Base-by-base conservation (phyloP, 805 yeast genomes). In the Metschnikowia noctiluminum region DNA sequence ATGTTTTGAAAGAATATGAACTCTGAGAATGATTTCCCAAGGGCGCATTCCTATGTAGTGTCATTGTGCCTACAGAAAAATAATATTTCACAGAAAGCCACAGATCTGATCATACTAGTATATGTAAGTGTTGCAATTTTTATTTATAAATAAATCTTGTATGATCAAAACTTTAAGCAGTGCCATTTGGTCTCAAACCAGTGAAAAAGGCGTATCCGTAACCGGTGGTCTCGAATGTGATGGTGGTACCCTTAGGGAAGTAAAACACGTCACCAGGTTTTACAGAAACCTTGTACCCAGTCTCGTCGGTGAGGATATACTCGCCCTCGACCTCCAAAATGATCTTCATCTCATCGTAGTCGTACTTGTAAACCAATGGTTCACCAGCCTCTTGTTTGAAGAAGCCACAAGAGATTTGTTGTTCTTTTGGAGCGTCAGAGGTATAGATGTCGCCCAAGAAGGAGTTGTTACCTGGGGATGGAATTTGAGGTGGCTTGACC, bases 361-460 rank as follows among this genome's bases (percentile, higher is more conserved):
- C 70, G 70, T 84, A 84, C 48, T 71, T 65, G 76, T 84, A 84
- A n/a, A 79, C 87, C 62, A 84, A 75, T 42, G 85, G 79, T 64
- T 79, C 82, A 50, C 89, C 89, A 48, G 71, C 70, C 65, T 81
- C 85, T 68, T 84, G 89, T 60, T 73, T 77, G 77, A 80, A 84
- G 71, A 84, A 84, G 45, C 90, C 90, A 62, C 83, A 74, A 14
- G 83, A 67, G 55, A 84, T 79, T 63, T 80, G 80, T 62, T 82
- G 66, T 43, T 79, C 88, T 43, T 71, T 64, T 57, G 80, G 82
- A 46, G 82, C 84, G 28, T 79, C 82, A 16, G 85, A 79, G 38
- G 82, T 75, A 68, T 79, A 79, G 53, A 75, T 71, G 61, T 84
- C 90, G 46, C 87, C 85, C 53, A 84, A 73, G 74, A 81, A 84